phyloP scores from a whole-genome alignment of 257 asterid species.

The Fraxinus excelsior region DNA sequence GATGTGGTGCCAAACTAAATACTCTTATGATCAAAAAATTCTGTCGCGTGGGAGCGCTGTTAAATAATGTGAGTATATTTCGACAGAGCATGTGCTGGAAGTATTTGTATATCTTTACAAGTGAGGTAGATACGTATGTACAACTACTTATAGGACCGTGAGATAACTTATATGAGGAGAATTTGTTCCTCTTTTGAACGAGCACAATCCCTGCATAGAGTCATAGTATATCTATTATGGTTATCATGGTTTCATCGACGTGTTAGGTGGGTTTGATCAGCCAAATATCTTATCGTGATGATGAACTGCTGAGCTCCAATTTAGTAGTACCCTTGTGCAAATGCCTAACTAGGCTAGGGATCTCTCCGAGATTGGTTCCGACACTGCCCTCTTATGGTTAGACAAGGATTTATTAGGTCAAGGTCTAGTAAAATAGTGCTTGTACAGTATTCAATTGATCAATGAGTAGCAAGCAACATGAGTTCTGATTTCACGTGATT shows the following conservation, averaged over 20 bases:
- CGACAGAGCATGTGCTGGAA: background rate
- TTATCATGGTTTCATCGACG: too few relatives aligned
- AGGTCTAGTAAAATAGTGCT: too few relatives aligned
- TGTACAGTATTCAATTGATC: too few relatives aligned
- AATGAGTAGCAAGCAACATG: too few relatives aligned
- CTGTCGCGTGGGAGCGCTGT: background rate
- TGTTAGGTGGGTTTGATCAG: background rate
- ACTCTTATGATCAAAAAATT: background rate
- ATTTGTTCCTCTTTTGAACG: background rate
- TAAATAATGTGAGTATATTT: background rate
- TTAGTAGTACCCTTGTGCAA: background rate
- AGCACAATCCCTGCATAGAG: background rate
- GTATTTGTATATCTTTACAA: background rate
- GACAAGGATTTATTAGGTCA: too few relatives aligned
- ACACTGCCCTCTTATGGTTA: too few relatives aligned
- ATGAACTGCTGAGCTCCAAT: background rate
- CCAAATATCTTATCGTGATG: background rate
- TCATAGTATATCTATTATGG: too few relatives aligned
- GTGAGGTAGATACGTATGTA: background rate
- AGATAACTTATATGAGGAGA: background rate
- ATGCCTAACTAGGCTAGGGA: background rate
- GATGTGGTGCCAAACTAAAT: background rate
- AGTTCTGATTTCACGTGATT: too few relatives aligned
- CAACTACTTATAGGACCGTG: background rate
- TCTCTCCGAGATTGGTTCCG: background rate